These are phyloP conservation scores for Suillus alpinus DNA, from an alignment of 768 basidiomycete species.

Conservation along the genomic window DNA sequence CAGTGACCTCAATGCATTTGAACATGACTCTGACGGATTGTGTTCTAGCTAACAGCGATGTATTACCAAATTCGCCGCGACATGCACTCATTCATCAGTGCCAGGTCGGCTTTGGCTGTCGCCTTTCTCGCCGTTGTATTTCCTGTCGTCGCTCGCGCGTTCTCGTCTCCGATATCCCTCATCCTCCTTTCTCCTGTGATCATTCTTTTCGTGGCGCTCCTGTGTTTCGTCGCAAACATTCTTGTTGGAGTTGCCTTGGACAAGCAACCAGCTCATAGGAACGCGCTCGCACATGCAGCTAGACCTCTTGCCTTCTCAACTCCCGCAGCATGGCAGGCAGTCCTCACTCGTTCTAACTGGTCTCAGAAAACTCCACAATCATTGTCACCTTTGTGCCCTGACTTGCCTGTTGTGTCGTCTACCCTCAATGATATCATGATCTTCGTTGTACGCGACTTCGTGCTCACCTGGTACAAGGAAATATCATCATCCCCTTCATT, in stretches of 20 bases:
- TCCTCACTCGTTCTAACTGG: conserved; percentile 88
- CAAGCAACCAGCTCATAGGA: conserved; percentile 29
- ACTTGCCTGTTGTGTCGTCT: conserved; percentile 63
- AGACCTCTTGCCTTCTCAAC: conserved; percentile 84
- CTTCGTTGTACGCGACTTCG: conserved; percentile 84
- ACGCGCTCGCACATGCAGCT: conserved; percentile 53
- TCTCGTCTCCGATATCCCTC: conserved; percentile 66
- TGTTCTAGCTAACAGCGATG: neutral
- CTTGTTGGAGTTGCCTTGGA: conserved; percentile 62
- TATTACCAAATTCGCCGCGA: conserved; percentile 11
- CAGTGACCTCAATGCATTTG: neutral
- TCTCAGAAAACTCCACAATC: conserved; percentile 67
- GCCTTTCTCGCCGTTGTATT: conserved; percentile 55
- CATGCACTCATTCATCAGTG: conserved; percentile 42
- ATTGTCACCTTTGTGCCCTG: conserved; percentile 64
- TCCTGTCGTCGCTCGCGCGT: conserved; percentile 51
- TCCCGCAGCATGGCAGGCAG: conserved; percentile 92
- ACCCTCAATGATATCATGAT: conserved; percentile 76
- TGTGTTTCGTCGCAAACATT: conserved; percentile 53
- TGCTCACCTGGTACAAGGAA: conserved; percentile 84
- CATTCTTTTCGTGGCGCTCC: conserved; percentile 43
- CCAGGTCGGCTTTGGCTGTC: conserved; percentile 52
- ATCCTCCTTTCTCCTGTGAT: conserved; percentile 63
- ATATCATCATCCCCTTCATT: conserved; percentile 88
- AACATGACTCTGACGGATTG: neutral